Evolutionary conservation across 2,329 filamentous ascomycete genomes (phyloP).

Genomic region (Monilinia vaccinii-corymbosi): DNA sequence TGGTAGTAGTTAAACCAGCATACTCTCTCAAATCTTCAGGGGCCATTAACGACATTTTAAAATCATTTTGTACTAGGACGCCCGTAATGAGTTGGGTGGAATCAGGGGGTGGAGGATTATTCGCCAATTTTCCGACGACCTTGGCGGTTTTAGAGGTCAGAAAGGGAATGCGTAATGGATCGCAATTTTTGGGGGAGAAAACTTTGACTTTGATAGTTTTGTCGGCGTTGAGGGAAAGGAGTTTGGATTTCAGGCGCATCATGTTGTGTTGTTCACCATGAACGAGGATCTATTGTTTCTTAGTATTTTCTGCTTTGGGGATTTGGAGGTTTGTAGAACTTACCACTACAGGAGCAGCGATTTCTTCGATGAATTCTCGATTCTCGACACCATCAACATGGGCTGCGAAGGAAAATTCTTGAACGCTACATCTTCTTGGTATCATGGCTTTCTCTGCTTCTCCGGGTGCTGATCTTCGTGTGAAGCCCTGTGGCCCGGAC

Average conservation of each 20-base stretch:
- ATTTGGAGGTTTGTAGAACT: conserved; percentile 33
- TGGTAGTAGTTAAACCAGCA: conserved; percentile 92
- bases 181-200: conserved; percentile 87
- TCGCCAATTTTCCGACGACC: conserved; percentile 87
- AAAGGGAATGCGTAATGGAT: conserved; percentile 91
- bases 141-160: conserved; percentile 91
- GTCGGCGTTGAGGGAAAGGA: conserved; percentile 81
- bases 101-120: conserved; percentile 51
- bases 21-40: conserved; percentile 94
- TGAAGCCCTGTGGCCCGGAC: conserved; percentile 60
- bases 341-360: conserved; percentile 85
- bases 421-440: conserved; percentile 81
- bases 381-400: conserved; percentile 97
- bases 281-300: conserved; percentile 65
- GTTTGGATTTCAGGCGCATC: conserved; percentile 91
- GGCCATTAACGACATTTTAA: conserved; percentile 94
- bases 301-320: conserved; percentile 10
- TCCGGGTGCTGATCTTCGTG: conserved; percentile 45
- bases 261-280: conserved; percentile 97
- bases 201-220: conserved; percentile 77
- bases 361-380: conserved; percentile 91
- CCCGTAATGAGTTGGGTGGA: conserved; percentile 65
- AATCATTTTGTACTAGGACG: conserved; percentile 93
- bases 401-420: conserved; percentile 91
- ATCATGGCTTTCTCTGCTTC: conserved; percentile 88